Conservation (phyloP, 768 basidiomycete species). For the Candolleomyces aberdarensis region DNA sequence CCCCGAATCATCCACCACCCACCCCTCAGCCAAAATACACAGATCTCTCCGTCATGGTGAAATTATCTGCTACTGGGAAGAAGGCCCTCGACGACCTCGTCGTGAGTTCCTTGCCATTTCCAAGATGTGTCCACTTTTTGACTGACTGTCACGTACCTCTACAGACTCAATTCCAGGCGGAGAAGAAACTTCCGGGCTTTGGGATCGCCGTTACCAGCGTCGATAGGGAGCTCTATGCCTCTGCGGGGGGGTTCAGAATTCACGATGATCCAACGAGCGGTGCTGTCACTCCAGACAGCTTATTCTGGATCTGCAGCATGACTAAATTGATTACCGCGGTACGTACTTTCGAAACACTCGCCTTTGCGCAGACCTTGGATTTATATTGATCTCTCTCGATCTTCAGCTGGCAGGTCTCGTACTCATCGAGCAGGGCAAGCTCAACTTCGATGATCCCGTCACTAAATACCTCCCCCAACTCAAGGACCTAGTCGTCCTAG, state of each 20-base stretch:
- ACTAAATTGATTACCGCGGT: conserved; percentile 28
- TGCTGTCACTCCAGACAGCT: conserved; percentile 18
- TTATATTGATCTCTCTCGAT: background rate
- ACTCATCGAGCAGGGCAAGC: conserved; percentile 29
- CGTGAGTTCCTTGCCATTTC: background rate
- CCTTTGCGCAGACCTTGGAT: background rate
- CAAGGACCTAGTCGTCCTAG: conserved; percentile 22
- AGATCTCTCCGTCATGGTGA: background rate
- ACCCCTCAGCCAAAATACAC: too few relatives aligned
- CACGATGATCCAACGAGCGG: conserved; percentile 23
- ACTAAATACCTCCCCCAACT: conserved; percentile 27
- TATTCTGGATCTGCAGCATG: conserved; percentile 33
- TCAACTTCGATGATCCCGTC: conserved; percentile 27
- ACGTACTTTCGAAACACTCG: background rate
- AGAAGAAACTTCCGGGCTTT: conserved; percentile 22
- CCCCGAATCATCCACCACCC: too few relatives aligned
- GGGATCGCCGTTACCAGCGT: conserved; percentile 19
- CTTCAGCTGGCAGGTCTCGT: conserved; percentile 29
- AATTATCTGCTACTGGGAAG: background rate
- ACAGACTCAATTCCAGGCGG: conserved; percentile 16
- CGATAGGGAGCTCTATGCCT: conserved; percentile 22
- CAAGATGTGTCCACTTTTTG: too few relatives aligned
- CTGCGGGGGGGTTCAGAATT: conserved; percentile 19
- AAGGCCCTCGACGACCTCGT: background rate
- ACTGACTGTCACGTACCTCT: background rate